Percentiles rank a stretch among this genome's conserved stretches.
These are phyloP conservation scores for Curvularia lunata DNA, from an alignment of 2,329 filamentous ascomycete species.

Conservation along the genomic window DNA sequence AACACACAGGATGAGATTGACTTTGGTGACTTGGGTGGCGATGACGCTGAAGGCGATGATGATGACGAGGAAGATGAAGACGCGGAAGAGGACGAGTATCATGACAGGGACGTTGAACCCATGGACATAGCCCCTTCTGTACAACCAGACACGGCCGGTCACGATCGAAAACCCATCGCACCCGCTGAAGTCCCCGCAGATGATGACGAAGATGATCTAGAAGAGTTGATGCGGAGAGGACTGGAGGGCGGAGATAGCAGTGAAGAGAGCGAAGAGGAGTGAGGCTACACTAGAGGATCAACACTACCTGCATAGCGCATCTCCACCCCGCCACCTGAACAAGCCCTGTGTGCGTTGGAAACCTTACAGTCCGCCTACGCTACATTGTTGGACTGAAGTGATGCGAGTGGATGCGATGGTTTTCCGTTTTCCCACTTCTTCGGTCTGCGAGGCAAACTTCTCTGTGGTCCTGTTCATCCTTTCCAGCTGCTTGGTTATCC, in stretches of 20 bases:
- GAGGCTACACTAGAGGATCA: neutral
- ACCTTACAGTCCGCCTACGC: neutral
- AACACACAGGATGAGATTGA: conserved; percentile 43
- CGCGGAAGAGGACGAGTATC: conserved; percentile 42
- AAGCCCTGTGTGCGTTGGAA: too few relatives aligned
- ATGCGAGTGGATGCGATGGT: neutral
- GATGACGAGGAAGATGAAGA: conserved; percentile 42
- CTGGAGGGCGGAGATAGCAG: conserved; percentile 47
- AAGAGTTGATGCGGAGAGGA: conserved; percentile 53
- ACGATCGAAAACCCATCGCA: conserved; percentile 22
- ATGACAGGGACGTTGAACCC: conserved; percentile 41
- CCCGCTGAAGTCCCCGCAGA: conserved; percentile 23
- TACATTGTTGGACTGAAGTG: neutral
- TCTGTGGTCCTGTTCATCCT: neutral
- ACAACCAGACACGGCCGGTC: conserved; percentile 13
- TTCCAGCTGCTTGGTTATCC: too few relatives aligned
- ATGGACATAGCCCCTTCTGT: conserved; percentile 46
- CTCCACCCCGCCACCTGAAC: neutral
- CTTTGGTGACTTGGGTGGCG: conserved; percentile 42
- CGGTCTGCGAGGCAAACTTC: neutral
- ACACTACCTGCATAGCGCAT: neutral
- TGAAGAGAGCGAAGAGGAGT: conserved; percentile 56
- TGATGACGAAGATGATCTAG: conserved; percentile 51
- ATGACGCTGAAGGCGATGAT: conserved; percentile 33
- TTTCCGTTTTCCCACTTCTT: neutral